These are phyloP conservation scores for Berkeleyomyces basicola DNA, from an alignment of 2,329 filamentous ascomycete species.

Conservation along the genomic window DNA sequence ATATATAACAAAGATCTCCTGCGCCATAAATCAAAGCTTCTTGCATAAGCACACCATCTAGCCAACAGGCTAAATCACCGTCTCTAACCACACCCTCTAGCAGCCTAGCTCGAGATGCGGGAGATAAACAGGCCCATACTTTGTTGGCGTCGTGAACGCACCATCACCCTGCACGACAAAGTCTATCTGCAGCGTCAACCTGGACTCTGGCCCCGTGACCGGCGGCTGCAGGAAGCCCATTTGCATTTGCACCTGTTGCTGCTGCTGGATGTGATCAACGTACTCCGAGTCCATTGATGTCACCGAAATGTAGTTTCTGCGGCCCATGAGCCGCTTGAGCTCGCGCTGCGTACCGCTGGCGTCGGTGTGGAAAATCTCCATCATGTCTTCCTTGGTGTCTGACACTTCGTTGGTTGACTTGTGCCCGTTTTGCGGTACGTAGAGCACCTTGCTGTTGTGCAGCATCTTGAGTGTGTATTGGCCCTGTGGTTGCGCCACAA, in stretches of 20 bases:
- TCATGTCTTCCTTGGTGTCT: constrained; percentile 99
- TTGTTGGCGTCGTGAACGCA: constrained; percentile 64
- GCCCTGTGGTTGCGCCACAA: constrained; percentile 76
- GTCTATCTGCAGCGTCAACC: constrained; percentile 79
- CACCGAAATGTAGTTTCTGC: constrained; percentile 81
- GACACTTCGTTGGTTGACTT: constrained; percentile 55
- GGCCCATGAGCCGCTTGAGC: constrained; percentile 80
- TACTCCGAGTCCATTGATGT: constrained; percentile 88
- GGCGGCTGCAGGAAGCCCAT: constrained; percentile 15
- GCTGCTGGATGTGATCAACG: constrained; percentile 24
- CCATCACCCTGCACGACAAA: constrained; percentile 94
- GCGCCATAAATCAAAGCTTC: background rate
- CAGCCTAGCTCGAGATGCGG: constrained; percentile 66
- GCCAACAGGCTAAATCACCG: background rate
- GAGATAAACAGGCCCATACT: constrained; percentile 93
- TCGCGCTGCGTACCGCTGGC: constrained; percentile 71
- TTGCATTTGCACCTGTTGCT: constrained; percentile 5
- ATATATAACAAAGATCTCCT: background rate
- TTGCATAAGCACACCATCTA: background rate
- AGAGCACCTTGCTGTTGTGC: constrained; percentile 87
- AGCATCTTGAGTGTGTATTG: constrained; percentile 82
- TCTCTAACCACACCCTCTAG: constrained; percentile 20
- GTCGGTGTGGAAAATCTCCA: constrained; percentile 96
- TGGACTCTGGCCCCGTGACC: constrained; percentile 32
- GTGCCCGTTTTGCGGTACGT: constrained; percentile 77